phyloP scores from a whole-genome alignment of 352 stramenopile species.

The Pythium dissotocum region DNA sequence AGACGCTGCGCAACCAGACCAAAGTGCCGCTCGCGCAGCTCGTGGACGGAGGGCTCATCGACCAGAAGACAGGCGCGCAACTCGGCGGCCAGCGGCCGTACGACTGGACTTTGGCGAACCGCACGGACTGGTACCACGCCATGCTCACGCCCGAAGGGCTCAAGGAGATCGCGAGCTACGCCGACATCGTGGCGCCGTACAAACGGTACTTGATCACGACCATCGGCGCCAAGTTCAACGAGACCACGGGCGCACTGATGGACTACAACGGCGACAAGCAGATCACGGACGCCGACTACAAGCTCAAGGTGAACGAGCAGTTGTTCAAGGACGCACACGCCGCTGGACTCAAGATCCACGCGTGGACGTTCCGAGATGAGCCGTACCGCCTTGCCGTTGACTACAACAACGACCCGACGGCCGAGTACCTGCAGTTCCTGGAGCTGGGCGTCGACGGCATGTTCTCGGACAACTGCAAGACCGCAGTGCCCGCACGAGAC shows the following conservation, averaged over 20 bases:
- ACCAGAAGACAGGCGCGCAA: constrained; percentile 51
- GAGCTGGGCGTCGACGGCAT: constrained; percentile 54
- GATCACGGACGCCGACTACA: constrained; percentile 19
- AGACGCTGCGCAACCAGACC: constrained; percentile 53
- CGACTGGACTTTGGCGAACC: constrained; percentile 60
- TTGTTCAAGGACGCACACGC: constrained; percentile 56
- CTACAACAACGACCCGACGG: constrained; percentile 55
- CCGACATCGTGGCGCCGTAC: constrained; percentile 61
- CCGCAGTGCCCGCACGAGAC: constrained; percentile 9
- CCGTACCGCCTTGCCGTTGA: constrained; percentile 52
- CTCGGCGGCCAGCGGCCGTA: constrained; percentile 46
- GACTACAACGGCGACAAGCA: constrained; percentile 12
- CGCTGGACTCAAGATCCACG: constrained; percentile 48
- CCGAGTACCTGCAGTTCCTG: constrained; percentile 66
- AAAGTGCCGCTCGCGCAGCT: constrained; percentile 78
- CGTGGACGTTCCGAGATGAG: constrained; percentile 68
- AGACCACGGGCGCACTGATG: constrained; percentile 31
- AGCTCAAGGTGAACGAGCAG: constrained; percentile 23
- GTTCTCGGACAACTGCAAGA: constrained; percentile 37
- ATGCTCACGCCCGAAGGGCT: constrained; percentile 49
- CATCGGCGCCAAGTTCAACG: constrained; percentile 38
- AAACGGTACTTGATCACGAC: constrained; percentile 77
- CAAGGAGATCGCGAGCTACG: constrained; percentile 61
- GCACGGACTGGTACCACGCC: constrained; percentile 46
- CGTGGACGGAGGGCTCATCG: constrained; percentile 48